Conservation (phyloP, 495 filamentous ascomycete genomes). For the Talaromyces thailandensis region DNA sequence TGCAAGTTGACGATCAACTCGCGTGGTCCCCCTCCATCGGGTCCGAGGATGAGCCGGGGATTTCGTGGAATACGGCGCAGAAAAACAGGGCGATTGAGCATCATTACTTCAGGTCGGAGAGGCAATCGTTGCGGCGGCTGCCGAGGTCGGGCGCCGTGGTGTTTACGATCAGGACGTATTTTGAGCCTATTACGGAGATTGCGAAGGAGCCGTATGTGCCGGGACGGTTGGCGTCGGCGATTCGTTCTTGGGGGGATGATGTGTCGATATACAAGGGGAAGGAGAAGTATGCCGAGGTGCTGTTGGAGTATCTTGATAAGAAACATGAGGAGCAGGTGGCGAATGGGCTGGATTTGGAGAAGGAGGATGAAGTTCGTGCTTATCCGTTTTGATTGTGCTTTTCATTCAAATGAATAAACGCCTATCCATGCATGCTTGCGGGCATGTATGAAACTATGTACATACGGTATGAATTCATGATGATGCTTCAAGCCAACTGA, state of each 20-base stretch:
- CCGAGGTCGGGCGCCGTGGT: conserved; percentile 68
- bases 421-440: conserved; percentile 1
- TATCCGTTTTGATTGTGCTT: conserved; percentile 30
- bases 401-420: background rate
- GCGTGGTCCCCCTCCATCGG: conserved; percentile 71
- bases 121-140: conserved; percentile 66
- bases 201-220: conserved; percentile 62
- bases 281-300: conserved; percentile 67
- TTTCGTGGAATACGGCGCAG: conserved; percentile 69
- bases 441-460: background rate
- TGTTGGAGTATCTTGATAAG: conserved; percentile 74
- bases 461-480: background rate
- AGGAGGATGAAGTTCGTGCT: conserved; percentile 47
- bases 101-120: conserved; percentile 72
- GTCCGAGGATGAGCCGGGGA: conserved; percentile 52
- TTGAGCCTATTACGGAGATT: conserved; percentile 59
- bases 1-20: conserved; percentile 67
- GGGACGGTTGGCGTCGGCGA: conserved; percentile 59
- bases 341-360: conserved; percentile 50
- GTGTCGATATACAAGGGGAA: conserved; percentile 77
- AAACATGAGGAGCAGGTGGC: conserved; percentile 72
- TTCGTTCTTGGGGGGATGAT: conserved; percentile 82
- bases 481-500: background rate
- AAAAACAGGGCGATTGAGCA: conserved; percentile 67
- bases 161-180: conserved; percentile 76